Base-by-base conservation (phyloP, 495 filamentous ascomycete genomes). In the Talaromyces liani region DNA sequence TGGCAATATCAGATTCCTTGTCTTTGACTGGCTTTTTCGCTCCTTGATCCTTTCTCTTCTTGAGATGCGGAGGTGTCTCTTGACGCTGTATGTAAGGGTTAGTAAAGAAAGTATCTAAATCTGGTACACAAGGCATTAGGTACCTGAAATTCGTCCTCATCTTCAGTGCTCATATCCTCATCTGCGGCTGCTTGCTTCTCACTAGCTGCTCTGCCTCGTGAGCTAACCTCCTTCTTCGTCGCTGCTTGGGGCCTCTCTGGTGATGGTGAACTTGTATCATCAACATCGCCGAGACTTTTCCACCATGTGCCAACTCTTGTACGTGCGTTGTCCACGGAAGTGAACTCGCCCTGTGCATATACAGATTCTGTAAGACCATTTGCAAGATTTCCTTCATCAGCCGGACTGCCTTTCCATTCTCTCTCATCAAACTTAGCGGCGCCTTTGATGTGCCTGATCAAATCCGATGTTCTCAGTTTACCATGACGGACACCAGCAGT, bases 351-450 rank as follows among this genome's bases (percentile, higher is more conserved):
- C 14, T 18, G n/a, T 29, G 18, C 18, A 53, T 45, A 62, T 22
- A 47, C 39, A n/a, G 24, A 47, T 16, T 61, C 59, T 7, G 18
- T 8, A 29, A 62, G 27, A 24, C 47, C 60, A 16, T 16, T 34
- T 25, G 9, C 53, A 59, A 27, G 53, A 22, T 22, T 16, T 7
- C 36, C 36, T 59, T 51, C 63, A 16, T 33, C n/a, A 20, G 16
- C 20, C 1, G 41, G 7, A 9, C 39, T 36, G 2, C 57, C 64
- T 2, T 72, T 68, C 79, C 80, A 83, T 25, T 63, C 62, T 31
- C 73, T 31, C 61, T 81, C 73, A 59, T 83, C 72, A 63, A 84
- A 84, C 14, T 71, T 71, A 8, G 71, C 74, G 49, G 81, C 67
- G 2, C 80, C 81, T 69, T 73, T 81, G 55, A 84, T 73, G 25